These are phyloP conservation scores for Colletotrichum coccodes DNA, from an alignment of 2,329 filamentous ascomycete species.

Conservation along the genomic window DNA sequence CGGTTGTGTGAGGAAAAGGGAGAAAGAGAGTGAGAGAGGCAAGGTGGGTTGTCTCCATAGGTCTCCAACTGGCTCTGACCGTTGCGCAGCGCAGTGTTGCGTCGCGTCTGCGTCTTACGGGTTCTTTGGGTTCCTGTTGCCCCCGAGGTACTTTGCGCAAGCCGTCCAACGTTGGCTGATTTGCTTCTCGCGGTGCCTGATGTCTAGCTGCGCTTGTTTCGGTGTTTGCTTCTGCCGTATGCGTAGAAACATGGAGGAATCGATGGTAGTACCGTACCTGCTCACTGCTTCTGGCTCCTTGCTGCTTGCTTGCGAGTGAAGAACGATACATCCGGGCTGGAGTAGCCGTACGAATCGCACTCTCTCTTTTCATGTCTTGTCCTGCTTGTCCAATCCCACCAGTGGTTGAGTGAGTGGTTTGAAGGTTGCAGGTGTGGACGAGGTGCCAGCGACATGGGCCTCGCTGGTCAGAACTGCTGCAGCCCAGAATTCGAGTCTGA, in stretches of 20 bases:
- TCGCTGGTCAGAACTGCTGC: conserved; percentile 29
- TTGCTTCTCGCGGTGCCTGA: neutral
- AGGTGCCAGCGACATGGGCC: conserved; percentile 31
- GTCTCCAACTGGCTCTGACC: neutral
- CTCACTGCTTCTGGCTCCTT: neutral
- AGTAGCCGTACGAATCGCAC: neutral
- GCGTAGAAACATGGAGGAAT: neutral
- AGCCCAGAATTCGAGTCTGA: conserved; percentile 20
- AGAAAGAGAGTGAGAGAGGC: neutral
- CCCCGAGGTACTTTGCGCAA: neutral
- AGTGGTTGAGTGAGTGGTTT: neutral
- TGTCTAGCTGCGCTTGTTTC: neutral
- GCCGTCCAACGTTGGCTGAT: neutral
- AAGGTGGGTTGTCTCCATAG: neutral
- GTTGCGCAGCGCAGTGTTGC: conserved; percentile 21
- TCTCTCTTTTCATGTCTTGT: neutral
- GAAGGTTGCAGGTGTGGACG: conserved; percentile 12
- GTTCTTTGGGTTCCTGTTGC: neutral
- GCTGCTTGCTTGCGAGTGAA: neutral
- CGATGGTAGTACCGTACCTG: neutral
- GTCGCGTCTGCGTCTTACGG: conserved; percentile 14
- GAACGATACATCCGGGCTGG: neutral
- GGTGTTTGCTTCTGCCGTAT: neutral
- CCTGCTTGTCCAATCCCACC: neutral
- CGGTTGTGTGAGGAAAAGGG: neutral